These are phyloP conservation scores for Apophysomyces sp. DNA, from an alignment of 371 early-diverging fungal species.

Conservation along the genomic window DNA sequence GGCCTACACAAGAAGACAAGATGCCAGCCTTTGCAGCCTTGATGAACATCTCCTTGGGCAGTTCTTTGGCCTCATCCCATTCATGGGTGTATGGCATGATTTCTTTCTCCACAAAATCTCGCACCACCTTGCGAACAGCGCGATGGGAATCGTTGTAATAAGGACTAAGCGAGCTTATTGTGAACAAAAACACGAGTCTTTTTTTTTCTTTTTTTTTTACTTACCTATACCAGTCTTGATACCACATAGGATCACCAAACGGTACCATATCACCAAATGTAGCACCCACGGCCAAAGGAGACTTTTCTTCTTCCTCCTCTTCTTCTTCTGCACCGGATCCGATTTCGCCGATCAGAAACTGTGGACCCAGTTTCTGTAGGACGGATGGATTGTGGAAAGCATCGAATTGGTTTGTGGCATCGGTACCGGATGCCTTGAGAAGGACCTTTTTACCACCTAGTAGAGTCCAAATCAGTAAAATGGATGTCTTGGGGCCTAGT, in stretches of 20 bases:
- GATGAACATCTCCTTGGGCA: conserved; percentile 66
- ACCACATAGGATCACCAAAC: conserved; percentile 87
- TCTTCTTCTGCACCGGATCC: conserved; percentile 26
- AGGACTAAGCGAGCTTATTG: conserved; percentile 35
- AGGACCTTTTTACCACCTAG: conserved; percentile 65
- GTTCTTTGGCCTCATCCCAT: conserved; percentile 84
- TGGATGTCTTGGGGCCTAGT: no score
- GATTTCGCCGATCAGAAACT: conserved; percentile 59
- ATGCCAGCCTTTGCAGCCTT: conserved; percentile 78
- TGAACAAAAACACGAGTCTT: neutral
- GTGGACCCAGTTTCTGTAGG: conserved; percentile 58
- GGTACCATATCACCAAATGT: conserved; percentile 79
- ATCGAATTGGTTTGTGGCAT: conserved; percentile 89
- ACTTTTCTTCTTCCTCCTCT: conserved; percentile 20
- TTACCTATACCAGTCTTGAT: conserved; percentile 64
- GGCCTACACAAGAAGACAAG: conserved; percentile 63
- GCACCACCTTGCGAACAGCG: conserved; percentile 61
- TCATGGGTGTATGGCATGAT: conserved; percentile 80
- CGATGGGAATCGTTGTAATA: conserved; percentile 82
- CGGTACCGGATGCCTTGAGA: conserved; percentile 80
- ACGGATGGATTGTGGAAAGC: conserved; percentile 73
- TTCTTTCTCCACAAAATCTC: conserved; percentile 80
- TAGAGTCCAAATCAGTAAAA: no score
- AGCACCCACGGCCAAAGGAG: conserved; percentile 18
- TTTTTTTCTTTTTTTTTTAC: conserved; percentile 1